phyloP scores from a whole-genome alignment of 2,329 filamentous ascomycete genomes.

The Hypoxylon sp. region DNA sequence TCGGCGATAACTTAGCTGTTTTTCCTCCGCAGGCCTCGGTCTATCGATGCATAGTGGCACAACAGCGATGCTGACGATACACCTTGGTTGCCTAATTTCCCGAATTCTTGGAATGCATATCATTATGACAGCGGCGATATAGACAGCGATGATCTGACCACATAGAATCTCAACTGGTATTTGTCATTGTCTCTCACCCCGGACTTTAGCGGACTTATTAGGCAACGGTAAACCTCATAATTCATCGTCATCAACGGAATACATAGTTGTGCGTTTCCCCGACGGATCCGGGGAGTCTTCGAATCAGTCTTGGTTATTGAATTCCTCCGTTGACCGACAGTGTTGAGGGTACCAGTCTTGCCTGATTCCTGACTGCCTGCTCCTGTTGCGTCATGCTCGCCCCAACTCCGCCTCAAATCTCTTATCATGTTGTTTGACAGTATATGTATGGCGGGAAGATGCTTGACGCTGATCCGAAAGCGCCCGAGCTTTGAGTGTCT shows the following conservation, averaged over 20 bases:
- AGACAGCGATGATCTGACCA: conserved; percentile 25
- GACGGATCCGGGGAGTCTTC: conserved; percentile 40
- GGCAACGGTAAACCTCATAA: conserved; percentile 8
- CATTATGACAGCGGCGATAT: conserved; percentile 27
- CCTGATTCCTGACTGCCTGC: conserved; percentile 9
- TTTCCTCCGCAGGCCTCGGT: not conserved
- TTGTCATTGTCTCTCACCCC: conserved; percentile 26
- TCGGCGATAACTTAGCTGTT: conserved; percentile 6
- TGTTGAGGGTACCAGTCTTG: conserved; percentile 7
- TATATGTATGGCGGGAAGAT: conserved; percentile 7
- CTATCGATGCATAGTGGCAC: conserved; percentile 9
- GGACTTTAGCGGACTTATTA: conserved; percentile 44
- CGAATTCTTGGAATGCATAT: conserved; percentile 18
- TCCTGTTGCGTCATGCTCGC: conserved; percentile 21
- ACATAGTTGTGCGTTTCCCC: conserved; percentile 24
- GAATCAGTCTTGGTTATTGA: conserved; percentile 8
- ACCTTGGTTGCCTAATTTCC: conserved; percentile 32
- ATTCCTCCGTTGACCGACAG: conserved; percentile 16
- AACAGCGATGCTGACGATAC: conserved; percentile 37
- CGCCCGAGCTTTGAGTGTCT: conserved; percentile 33
- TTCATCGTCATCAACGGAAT: conserved; percentile 20
- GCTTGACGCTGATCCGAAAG: conserved; percentile 35
- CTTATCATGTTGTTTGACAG: conserved; percentile 30
- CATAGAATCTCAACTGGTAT: conserved; percentile 8
- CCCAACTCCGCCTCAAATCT: conserved; percentile 31